phyloP scores from a whole-genome alignment of 2,329 filamentous ascomycete species.

The Xylaria sp. region DNA sequence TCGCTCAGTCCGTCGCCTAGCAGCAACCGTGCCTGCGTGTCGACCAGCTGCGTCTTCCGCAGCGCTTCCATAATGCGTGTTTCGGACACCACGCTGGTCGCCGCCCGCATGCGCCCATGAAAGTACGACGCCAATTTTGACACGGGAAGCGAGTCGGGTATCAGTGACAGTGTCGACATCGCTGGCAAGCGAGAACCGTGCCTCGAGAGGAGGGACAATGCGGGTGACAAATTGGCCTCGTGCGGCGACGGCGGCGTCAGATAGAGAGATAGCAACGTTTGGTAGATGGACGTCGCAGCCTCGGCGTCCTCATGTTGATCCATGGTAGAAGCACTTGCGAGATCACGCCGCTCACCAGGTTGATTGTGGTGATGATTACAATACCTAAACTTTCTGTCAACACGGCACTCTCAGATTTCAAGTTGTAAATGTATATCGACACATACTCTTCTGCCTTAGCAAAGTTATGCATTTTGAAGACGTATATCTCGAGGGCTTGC shows the following conservation, averaged over 20 bases:
- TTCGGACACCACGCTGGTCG: slow-evolving; percentile 76
- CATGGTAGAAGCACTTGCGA: slow-evolving; percentile 27
- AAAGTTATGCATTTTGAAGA: slow-evolving; percentile 86
- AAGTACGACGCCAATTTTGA: slow-evolving; percentile 84
- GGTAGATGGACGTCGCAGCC: slow-evolving; percentile 74
- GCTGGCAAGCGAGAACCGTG: slow-evolving; percentile 90
- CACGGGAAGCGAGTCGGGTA: slow-evolving; percentile 75
- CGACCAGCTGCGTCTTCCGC: slow-evolving; percentile 72
- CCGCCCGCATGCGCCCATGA: slow-evolving; percentile 78
- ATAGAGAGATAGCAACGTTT: slow-evolving; percentile 84
- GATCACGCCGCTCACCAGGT: slow-evolving; percentile 22
- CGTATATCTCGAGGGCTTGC: slow-evolving; percentile 94
- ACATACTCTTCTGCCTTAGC: slow-evolving; percentile 86
- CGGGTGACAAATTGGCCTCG: slow-evolving; percentile 67
- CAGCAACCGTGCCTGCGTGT: slow-evolving; percentile 65
- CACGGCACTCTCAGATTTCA: not conserved
- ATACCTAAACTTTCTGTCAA: slow-evolving; percentile 50
- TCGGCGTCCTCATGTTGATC: slow-evolving; percentile 42
- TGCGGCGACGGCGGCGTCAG: slow-evolving; percentile 72
- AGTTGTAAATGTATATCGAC: not conserved
- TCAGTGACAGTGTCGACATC: slow-evolving; percentile 75
- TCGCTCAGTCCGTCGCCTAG: slow-evolving; percentile 62
- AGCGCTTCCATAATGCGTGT: slow-evolving; percentile 71
- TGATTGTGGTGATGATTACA: slow-evolving; percentile 73
- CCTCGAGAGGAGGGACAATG: slow-evolving; percentile 79